Conservation (phyloP, 2,329 filamentous ascomycete genomes). For the Aspergillus hortae region DNA sequence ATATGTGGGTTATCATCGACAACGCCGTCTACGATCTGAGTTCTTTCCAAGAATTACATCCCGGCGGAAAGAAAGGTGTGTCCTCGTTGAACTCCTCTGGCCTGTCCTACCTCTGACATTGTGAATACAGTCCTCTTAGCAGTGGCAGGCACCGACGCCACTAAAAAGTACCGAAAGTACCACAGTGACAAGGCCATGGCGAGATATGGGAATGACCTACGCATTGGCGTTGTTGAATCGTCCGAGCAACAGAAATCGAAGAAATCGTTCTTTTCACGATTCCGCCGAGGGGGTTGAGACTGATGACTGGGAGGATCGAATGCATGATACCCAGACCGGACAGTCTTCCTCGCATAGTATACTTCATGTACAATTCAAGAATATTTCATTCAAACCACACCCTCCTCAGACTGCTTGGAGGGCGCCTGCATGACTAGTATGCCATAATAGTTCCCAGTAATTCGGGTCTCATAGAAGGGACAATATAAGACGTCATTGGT, state of each 20-base stretch:
- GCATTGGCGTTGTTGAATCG: neutral
- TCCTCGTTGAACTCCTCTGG: neutral
- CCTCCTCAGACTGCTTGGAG: too few relatives aligned
- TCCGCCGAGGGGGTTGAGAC: neutral
- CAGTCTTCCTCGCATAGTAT: too few relatives aligned
- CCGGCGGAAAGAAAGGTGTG: conserved; percentile 21
- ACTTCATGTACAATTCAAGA: too few relatives aligned
- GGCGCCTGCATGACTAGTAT: too few relatives aligned
- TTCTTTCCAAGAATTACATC: conserved; percentile 19
- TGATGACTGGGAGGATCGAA: neutral
- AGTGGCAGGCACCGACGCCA: conserved; percentile 11
- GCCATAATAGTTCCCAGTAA: too few relatives aligned
- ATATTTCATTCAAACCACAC: too few relatives aligned
- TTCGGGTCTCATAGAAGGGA: too few relatives aligned
- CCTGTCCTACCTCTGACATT: neutral
- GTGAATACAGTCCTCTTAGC: conserved; percentile 7
- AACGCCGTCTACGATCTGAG: conserved; percentile 24
- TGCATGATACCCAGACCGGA: too few relatives aligned
- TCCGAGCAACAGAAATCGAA: neutral
- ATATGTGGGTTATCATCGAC: conserved; percentile 24
- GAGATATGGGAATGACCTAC: conserved; percentile 2
- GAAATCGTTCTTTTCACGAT: conserved; percentile 5
- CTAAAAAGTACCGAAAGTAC: conserved; percentile 16
- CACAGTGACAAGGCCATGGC: conserved; percentile 10
- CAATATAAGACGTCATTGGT: too few relatives aligned